Evolutionary conservation across 768 basidiomycete genomes (phyloP), one percentile per base, ranked within the genome.

Genomic region (Albatrellus ellisii): DNA sequence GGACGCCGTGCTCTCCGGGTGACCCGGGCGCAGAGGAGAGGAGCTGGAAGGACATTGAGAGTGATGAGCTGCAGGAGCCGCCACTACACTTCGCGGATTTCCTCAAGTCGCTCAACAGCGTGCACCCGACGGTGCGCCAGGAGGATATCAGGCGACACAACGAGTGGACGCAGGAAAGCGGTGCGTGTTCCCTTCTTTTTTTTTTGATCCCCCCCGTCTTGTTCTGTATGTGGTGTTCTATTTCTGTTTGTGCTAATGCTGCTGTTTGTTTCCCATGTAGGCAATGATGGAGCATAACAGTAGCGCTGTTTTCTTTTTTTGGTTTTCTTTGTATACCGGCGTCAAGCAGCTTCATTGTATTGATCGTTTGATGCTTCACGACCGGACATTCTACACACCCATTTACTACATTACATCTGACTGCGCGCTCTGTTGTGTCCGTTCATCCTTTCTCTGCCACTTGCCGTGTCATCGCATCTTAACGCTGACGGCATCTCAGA

Each of bases 1-100:
- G 75, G 81, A 97, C 91, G 17, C 95, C 95, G 2, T 99, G 95
- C 58, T 97, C 92, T 2, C 92, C 95, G 1, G 92, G 94, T 7
- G 90, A 92, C 50, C 68, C 76, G 0, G 75, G 75, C 0, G 91
- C 86, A 0, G 66, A 75, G 38, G 94, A 98, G 64, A 89, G 82
- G 67, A 65, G 76, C 4, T 97, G 94, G 94, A 73, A 83, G 17
- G 83, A 85, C 42, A 69, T 99, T 32, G 78, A 79, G 33, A 79
- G 82, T 2, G 85, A 97, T 41, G 87, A 95, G 56, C 65, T 97
- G 28, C 66, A 79, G n/a, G 94, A 98, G 58, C 94, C 95, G 1
- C 72, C 80, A 39, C 64, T 98, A 57, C 76, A 65, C 44, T 41
- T 87, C 25, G 66, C 62, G 8, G 91, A 95, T 57, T 97, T 97